Evolutionary conservation across 2,329 filamentous ascomycete genomes (phyloP).

Genomic region (Emmonsia crescens): DNA sequence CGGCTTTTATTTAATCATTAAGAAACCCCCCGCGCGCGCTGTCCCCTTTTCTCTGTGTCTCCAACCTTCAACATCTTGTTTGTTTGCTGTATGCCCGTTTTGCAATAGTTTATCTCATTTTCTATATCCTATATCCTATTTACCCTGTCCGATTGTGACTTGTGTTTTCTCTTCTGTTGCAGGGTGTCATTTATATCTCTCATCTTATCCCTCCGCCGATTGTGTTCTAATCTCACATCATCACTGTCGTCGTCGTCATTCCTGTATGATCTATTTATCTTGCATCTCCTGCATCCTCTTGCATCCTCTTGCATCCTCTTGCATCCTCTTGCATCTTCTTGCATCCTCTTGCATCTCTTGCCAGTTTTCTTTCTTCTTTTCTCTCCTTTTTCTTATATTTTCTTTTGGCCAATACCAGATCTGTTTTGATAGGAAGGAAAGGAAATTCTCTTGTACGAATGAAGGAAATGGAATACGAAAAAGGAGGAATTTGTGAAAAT

Average conservation of each 20-base stretch:
- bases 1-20: too few relatives aligned
- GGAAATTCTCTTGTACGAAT: too few relatives aligned
- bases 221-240: background rate
- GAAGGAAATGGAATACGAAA: too few relatives aligned
- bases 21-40: too few relatives aligned
- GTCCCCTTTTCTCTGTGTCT: too few relatives aligned
- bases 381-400: background rate
- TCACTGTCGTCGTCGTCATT: background rate
- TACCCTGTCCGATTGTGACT: background rate
- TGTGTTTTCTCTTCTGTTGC: background rate
- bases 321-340: background rate
- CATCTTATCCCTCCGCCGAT: background rate
- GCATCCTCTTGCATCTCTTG: background rate
- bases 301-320: background rate
- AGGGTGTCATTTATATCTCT: background rate
- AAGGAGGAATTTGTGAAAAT: too few relatives aligned
- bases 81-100: background rate
- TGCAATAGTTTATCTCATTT: background rate
- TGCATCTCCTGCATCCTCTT: background rate
- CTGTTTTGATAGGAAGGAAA: background rate
- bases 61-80: background rate
- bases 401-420: background rate
- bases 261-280: background rate
- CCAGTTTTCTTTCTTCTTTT: background rate
- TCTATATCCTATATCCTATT: background rate